These are phyloP conservation scores for Pluteus cervinus DNA, from an alignment of 768 basidiomycete species.

Conservation along the genomic window DNA sequence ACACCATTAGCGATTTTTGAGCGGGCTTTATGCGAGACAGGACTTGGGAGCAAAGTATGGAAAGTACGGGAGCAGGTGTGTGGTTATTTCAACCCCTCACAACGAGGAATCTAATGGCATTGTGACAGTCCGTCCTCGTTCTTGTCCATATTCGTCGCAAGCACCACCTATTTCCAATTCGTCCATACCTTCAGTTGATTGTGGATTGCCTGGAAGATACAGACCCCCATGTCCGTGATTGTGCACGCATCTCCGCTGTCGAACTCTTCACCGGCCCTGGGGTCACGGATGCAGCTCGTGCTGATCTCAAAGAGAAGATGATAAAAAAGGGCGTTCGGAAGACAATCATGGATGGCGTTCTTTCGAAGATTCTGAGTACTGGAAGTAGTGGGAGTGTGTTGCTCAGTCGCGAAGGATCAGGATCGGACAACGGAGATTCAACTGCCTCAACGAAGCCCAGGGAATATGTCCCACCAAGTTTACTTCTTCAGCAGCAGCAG, in stretches of 20 bases:
- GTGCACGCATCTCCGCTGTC: slow-evolving; percentile 73
- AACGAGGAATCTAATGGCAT: slow-evolving; percentile 1
- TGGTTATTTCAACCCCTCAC: slow-evolving; percentile 5
- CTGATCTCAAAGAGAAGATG: slow-evolving; percentile 93
- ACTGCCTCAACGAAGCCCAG: slow-evolving; percentile 31
- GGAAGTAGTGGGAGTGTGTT: slow-evolving; percentile 35
- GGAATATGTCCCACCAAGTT: slow-evolving; percentile 73
- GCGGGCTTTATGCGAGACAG: slow-evolving; percentile 62
- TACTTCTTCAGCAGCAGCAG: slow-evolving; percentile 56
- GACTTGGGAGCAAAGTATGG: slow-evolving; percentile 77
- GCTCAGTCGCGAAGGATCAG: slow-evolving; percentile 51
- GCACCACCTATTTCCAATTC: slow-evolving; percentile 72
- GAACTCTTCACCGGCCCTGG: slow-evolving; percentile 81
- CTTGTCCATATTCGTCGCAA: slow-evolving; percentile 69
- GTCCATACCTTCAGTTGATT: slow-evolving; percentile 71
- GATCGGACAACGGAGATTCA: slow-evolving; percentile 59
- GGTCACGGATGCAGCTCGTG: slow-evolving; percentile 80
- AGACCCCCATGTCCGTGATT: slow-evolving; percentile 85
- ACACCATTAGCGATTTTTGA: slow-evolving; percentile 68
- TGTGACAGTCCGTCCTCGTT: slow-evolving; percentile 49
- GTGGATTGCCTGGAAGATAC: slow-evolving; percentile 87
- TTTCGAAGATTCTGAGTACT: slow-evolving; percentile 55
- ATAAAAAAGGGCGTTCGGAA: slow-evolving; percentile 81
- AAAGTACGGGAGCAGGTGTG: slow-evolving; percentile 83
- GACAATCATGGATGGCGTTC: slow-evolving; percentile 76